Conservation (phyloP, 257 asterid genomes). For the Solanum gracilifrons region DNA sequence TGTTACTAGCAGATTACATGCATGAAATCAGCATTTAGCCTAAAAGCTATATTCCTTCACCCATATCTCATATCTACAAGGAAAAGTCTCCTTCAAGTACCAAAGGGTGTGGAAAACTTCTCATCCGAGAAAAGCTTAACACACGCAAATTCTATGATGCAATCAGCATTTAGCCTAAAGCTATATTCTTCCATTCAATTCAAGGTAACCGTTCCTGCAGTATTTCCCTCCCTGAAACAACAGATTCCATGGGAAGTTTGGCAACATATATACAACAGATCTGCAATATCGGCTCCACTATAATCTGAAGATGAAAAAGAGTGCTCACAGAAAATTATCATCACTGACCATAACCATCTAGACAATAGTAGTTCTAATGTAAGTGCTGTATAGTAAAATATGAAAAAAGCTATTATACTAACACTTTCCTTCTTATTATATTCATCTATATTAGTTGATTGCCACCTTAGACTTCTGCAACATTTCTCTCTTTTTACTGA, state of each 20-base stretch:
- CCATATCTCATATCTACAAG: constrained; percentile 24
- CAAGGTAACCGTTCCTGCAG: neutral
- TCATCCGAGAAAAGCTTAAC: neutral
- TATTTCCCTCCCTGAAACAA: neutral
- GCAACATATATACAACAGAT: neutral
- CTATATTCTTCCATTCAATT: neutral
- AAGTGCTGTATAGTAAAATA: neutral
- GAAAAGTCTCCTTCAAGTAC: neutral
- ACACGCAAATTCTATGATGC: neutral
- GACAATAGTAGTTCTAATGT: neutral
- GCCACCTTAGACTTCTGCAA: neutral
- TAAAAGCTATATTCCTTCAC: constrained; percentile 1
- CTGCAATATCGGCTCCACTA: neutral
- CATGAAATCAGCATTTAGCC: neutral
- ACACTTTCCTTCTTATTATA: neutral
- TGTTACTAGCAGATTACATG: neutral
- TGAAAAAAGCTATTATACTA: neutral
- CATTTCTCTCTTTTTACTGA: neutral
- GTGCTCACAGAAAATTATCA: neutral
- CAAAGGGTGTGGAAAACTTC: neutral
- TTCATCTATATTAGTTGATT: neutral
- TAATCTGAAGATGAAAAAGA: neutral
- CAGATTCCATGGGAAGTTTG: neutral
- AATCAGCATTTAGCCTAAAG: neutral
- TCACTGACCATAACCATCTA: neutral